Evolutionary conservation across 306 rosid genomes (phyloP), one percentile per base, ranked within the genome.

Genomic region (Malus asiatica): DNA sequence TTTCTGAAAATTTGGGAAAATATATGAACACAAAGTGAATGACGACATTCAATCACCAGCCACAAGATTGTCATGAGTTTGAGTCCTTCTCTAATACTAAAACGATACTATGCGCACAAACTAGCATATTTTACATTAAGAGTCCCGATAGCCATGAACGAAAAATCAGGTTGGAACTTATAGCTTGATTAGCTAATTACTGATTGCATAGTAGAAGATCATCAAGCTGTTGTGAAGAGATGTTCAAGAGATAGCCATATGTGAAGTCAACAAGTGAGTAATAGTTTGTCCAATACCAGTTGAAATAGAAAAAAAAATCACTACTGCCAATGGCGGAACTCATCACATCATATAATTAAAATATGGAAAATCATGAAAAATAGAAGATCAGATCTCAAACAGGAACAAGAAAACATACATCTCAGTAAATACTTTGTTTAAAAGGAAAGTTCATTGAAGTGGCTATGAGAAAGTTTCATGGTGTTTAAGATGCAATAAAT

Each of bases 391-490:
- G 59, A 38, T 70, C 58, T 55, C 18, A 20, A 66, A 61, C 33
- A 73, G 58, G 44, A 67, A 27, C 52, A 74, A 15, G 65, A 33
- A 73, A 14, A 32, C 32, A 59, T 61, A 66, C 71, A n/a, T 61
- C 4, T 52, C 13, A 77, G 64, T 23, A 20, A 30, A 30, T 33
- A 44, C 13, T 32, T 73, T 25, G 45, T 67, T 29, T 15, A 59
- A 45, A 77, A 25, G 30, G 62, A 58, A 59, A 58, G 81, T 51
- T 30, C 52, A 66, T 52, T 66, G 52, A 42, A 70, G 67, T 66
- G 35, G 45, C 76, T 35, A 61, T 5, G 35, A 60, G 15, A 60
- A 12, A 60, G 66, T 3, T 60, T 25, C 53, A 46, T 6, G 72
- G 71, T 72, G 68, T 72, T 55, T n/a, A 70, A 25, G 64, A 46